Conservation (phyloP, 1,284 basidiomycete genomes). For the Fomitopsis pinicola region DNA sequence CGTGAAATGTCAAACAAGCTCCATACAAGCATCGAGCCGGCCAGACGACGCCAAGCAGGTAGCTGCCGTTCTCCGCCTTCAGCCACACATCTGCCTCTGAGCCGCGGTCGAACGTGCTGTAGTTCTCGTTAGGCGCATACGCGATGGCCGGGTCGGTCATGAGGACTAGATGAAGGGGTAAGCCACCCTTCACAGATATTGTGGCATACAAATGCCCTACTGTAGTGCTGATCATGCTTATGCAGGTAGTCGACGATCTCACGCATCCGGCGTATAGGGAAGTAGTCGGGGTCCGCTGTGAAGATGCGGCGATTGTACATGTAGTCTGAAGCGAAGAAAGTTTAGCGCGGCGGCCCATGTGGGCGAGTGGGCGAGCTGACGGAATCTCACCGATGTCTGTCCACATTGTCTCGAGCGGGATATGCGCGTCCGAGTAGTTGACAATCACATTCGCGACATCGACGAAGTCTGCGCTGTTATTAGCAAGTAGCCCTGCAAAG, state of each 20-base stretch:
- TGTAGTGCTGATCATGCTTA: slow-evolving; percentile 50
- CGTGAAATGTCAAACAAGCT: not conserved
- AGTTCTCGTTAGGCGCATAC: slow-evolving; percentile 43
- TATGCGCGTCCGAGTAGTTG: slow-evolving; percentile 54
- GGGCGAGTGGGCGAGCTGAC: not conserved
- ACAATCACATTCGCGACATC: slow-evolving; percentile 58
- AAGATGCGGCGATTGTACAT: slow-evolving; percentile 68
- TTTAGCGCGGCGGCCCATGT: not conserved
- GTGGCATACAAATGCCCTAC: slow-evolving; percentile 30
- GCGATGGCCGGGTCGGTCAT: slow-evolving; percentile 77
- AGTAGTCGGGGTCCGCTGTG: slow-evolving; percentile 66
- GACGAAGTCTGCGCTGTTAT: slow-evolving; percentile 42
- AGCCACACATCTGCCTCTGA: slow-evolving; percentile 53
- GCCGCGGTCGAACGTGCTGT: slow-evolving; percentile 56
- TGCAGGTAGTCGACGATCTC: slow-evolving; percentile 64
- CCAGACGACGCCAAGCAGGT: slow-evolving; percentile 65
- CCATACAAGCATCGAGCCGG: slow-evolving; percentile 31
- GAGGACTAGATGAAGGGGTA: slow-evolving; percentile 38
- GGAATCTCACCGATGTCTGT: slow-evolving; percentile 57
- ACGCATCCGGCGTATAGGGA: slow-evolving; percentile 56
- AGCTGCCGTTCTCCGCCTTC: slow-evolving; percentile 58
- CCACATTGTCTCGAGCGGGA: slow-evolving; percentile 76
- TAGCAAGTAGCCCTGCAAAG: not conserved
- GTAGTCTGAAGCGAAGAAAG: slow-evolving; percentile 51
- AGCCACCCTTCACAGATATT: not conserved